Percentiles rank a stretch among this genome's conserved stretches.
Conservation (phyloP, 2,329 filamentous ascomycete species). For the Fusarium sp. region DNA sequence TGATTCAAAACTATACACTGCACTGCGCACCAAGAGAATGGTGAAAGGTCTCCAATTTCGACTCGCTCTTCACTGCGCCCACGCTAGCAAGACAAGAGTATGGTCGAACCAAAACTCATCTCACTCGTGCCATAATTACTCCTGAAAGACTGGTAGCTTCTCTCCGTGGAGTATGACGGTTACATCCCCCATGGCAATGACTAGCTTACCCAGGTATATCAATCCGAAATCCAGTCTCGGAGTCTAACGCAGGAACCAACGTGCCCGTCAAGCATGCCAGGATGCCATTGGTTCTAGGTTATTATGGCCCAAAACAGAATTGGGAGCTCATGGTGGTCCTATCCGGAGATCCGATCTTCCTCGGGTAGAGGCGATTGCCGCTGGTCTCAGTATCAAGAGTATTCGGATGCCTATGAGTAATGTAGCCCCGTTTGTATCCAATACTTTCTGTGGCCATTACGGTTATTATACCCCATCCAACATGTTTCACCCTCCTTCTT, state of each 20-base stretch:
- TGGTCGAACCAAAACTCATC: neutral
- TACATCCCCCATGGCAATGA: neutral
- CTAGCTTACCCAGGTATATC: neutral
- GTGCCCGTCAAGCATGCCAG: neutral
- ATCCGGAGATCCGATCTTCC: neutral
- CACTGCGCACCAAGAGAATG: neutral
- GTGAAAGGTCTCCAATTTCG: neutral
- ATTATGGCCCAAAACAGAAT: neutral
- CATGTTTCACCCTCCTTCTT: neutral
- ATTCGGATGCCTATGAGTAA: neutral
- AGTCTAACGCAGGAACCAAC: neutral
- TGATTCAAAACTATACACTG: neutral
- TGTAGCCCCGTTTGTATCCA: neutral
- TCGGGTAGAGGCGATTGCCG: neutral
- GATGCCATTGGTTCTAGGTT: neutral
- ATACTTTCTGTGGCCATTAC: neutral
- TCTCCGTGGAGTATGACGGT: neutral
- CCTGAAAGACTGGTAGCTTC: neutral
- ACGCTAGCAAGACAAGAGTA: neutral
- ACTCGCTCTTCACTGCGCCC: neutral
- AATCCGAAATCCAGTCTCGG: neutral
- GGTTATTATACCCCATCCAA: too few species aligned
- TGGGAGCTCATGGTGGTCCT: neutral
- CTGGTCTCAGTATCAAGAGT: neutral
- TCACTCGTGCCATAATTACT: rapidly evolving